Conservation (phyloP, 441 rosid genomes). For the Euphorbia schlechtendalii region DNA sequence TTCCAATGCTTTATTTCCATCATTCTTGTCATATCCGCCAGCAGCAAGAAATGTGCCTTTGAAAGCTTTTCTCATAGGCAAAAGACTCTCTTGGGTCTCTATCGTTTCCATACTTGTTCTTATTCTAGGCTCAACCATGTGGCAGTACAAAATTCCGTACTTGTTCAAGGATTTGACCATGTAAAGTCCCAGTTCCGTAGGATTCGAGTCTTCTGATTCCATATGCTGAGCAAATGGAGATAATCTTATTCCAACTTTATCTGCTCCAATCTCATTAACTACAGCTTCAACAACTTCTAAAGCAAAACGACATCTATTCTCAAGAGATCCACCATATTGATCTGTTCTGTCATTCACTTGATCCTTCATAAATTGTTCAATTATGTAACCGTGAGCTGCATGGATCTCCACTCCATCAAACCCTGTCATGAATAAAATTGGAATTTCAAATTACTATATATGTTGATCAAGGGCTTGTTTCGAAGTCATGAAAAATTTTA, state of each 20-base stretch:
- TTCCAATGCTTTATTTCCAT: slow-evolving; percentile 27
- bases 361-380: slow-evolving; percentile 73
- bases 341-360: slow-evolving; percentile 63
- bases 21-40: slow-evolving; percentile 30
- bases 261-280: no score
- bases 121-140: slow-evolving; percentile 43
- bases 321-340: slow-evolving; percentile 58
- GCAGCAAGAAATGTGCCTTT: slow-evolving; percentile 29
- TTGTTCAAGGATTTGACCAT: no score
- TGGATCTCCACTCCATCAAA: slow-evolving; percentile 79
- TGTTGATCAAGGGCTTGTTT: no score
- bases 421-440: slow-evolving; percentile 29
- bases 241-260: slow-evolving; percentile 45
- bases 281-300: slow-evolving; percentile 49
- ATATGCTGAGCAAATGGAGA: slow-evolving; percentile 68
- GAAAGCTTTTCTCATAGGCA: no score
- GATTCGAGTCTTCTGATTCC: slow-evolving; percentile 63
- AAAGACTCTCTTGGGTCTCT: slow-evolving; percentile 20
- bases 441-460: slow-evolving; percentile 13
- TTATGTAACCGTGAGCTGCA: slow-evolving; percentile 71
- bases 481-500: no score
- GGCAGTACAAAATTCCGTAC: slow-evolving; percentile 33
- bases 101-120: slow-evolving; percentile 5
- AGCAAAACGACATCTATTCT: slow-evolving; percentile 58
- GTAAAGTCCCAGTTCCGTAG: slow-evolving; percentile 35